These are phyloP conservation scores for Naganishia cerealis DNA, from an alignment of 1,284 basidiomycete species.

Conservation along the genomic window DNA sequence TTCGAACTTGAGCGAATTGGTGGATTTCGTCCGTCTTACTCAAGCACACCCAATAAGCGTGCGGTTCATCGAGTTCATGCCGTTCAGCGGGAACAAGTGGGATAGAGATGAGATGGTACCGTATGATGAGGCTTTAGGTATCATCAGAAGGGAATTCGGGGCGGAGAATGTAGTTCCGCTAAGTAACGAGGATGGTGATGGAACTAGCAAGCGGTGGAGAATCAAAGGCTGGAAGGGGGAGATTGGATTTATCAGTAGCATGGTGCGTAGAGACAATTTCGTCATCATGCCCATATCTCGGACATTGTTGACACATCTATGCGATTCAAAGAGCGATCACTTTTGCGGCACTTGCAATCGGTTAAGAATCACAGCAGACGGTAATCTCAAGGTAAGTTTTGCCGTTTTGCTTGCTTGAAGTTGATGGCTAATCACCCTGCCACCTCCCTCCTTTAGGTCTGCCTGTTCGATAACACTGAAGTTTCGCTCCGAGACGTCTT, in stretches of 20 bases:
- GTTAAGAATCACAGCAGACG: conserved; percentile 79
- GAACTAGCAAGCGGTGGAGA: conserved; percentile 75
- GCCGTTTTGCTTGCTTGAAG: conserved; percentile 12
- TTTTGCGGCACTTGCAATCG: conserved; percentile 84
- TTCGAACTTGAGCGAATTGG: conserved; percentile 74
- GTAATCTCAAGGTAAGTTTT: conserved; percentile 74
- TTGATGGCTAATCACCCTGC: conserved; percentile 6
- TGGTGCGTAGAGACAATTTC: conserved; percentile 54
- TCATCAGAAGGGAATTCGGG: conserved; percentile 54
- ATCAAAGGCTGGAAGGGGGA: conserved; percentile 71
- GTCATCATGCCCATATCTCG: not conserved
- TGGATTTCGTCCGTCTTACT: conserved; percentile 76
- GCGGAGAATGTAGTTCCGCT: conserved; percentile 56
- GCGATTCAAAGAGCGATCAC: conserved; percentile 64
- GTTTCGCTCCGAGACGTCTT: conserved; percentile 75
- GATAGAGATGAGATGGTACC: conserved; percentile 75
- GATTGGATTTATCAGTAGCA: conserved; percentile 84
- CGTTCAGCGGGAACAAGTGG: conserved; percentile 87
- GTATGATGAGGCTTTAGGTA: conserved; percentile 64
- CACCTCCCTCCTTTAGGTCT: conserved; percentile 61
- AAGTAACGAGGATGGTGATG: conserved; percentile 65
- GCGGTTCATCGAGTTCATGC: conserved; percentile 91
- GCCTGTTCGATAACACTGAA: conserved; percentile 80
- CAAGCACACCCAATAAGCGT: conserved; percentile 65
- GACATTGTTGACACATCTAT: not conserved